phyloP scores from a whole-genome alignment of 768 basidiomycete species.

The Boletus pseudo-olivaceus region DNA sequence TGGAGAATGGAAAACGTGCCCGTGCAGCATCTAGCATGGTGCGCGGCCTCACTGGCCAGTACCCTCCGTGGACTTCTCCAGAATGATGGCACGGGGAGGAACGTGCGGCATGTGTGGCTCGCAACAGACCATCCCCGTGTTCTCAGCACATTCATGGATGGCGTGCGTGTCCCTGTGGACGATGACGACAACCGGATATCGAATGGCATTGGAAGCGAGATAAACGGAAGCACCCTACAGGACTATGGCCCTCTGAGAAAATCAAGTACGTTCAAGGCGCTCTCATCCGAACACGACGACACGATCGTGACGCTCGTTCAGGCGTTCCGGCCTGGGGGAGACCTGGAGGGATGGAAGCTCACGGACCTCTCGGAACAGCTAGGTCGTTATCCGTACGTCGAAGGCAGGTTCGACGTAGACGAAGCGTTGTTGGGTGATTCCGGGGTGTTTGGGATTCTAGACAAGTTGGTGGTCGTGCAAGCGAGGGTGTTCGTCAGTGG shows the following conservation, averaged over 20 bases:
- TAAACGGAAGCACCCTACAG: neutral
- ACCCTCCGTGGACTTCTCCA: constrained; percentile 36
- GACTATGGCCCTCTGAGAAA: constrained; percentile 18
- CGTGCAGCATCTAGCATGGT: constrained; percentile 39
- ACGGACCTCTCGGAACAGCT: constrained; percentile 42
- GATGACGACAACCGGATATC: neutral
- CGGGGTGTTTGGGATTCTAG: constrained; percentile 52
- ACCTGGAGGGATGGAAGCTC: constrained; percentile 39
- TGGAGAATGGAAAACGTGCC: constrained; percentile 57
- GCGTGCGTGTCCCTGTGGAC: constrained; percentile 16
- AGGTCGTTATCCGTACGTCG: constrained; percentile 20
- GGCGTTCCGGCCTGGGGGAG: constrained; percentile 42
- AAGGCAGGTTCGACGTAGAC: constrained; percentile 18
- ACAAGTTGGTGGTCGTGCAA: constrained; percentile 50
- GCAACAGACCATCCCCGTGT: constrained; percentile 50
- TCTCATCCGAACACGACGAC: constrained; percentile 41
- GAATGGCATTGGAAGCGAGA: neutral
- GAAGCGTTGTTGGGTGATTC: constrained; percentile 41
- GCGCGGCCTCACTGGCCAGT: constrained; percentile 48
- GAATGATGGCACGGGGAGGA: constrained; percentile 24
- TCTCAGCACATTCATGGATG: neutral
- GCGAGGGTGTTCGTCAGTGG: constrained; percentile 52
- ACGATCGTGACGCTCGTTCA: constrained; percentile 42
- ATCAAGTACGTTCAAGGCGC: constrained; percentile 46
- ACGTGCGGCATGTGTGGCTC: constrained; percentile 47